These are phyloP conservation scores for Neofusicoccum ribis DNA, from an alignment of 2,329 filamentous ascomycete genomes.

Conservation along the genomic window DNA sequence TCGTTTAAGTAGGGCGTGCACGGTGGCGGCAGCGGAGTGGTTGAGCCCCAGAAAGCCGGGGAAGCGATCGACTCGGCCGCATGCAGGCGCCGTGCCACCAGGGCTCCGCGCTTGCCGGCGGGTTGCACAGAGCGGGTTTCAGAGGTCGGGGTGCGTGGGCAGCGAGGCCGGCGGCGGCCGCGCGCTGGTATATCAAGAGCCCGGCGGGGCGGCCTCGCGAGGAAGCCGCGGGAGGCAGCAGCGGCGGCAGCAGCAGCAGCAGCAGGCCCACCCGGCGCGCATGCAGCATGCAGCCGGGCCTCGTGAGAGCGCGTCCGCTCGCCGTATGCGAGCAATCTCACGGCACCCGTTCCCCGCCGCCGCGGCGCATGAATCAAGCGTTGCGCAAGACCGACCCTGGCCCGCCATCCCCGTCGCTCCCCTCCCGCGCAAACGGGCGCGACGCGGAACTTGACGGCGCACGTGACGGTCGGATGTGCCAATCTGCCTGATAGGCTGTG, in stretches of 20 bases:
- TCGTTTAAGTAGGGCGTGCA: not conserved
- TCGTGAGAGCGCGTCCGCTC: not conserved
- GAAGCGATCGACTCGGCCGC: not conserved
- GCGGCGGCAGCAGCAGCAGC: too few relatives aligned
- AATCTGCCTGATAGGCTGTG: not conserved
- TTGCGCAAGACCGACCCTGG: too few relatives aligned
- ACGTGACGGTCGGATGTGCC: not conserved
- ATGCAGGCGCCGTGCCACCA: slow-evolving; percentile 5
- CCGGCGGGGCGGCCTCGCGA: too few relatives aligned
- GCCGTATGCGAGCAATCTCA: slow-evolving; percentile 2
- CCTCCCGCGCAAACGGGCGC: too few relatives aligned
- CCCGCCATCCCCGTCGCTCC: too few relatives aligned
- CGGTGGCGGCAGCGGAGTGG: not conserved
- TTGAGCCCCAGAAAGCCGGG: slow-evolving; percentile 16
- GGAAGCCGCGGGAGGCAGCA: not conserved
- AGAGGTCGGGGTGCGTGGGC: not conserved
- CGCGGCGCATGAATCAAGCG: too few relatives aligned
- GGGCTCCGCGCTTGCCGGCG: not conserved
- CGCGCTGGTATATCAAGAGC: not conserved
- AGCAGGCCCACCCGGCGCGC: too few relatives aligned
- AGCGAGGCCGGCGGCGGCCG: not conserved
- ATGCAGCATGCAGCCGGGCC: not conserved
- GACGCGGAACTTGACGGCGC: not conserved
- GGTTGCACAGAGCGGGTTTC: slow-evolving; percentile 7
- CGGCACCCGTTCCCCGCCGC: not conserved